Conservation (phyloP, 2,329 filamentous ascomycete species). For the Fusarium liriodendri region DNA sequence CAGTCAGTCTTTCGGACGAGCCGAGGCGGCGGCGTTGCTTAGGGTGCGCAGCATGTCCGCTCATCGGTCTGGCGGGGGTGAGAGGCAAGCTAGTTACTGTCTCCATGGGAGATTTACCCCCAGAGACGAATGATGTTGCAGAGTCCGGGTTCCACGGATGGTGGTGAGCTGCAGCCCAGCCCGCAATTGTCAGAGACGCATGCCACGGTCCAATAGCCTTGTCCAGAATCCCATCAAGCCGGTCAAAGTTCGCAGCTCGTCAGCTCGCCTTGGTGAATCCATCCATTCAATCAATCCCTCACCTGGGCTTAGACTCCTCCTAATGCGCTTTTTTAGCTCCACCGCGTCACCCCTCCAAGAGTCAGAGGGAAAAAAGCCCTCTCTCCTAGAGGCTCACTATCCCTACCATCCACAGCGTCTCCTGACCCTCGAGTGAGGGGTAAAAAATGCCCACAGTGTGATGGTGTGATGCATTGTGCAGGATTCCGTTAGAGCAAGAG, state of each 20-base stretch:
- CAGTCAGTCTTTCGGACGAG: slow-evolving; percentile 11
- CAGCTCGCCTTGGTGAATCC: slow-evolving; percentile 32
- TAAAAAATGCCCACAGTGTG: slow-evolving; percentile 29
- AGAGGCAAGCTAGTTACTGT: slow-evolving; percentile 14
- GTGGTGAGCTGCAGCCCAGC: slow-evolving; percentile 36
- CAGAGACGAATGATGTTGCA: slow-evolving; percentile 37
- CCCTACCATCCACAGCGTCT: slow-evolving; percentile 33
- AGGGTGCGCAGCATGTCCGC: background rate
- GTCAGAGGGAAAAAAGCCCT: background rate
- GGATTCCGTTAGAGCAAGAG: slow-evolving; percentile 42
- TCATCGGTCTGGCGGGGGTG: background rate
- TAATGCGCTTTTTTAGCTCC: slow-evolving; percentile 38
- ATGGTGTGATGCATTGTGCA: slow-evolving; percentile 44
- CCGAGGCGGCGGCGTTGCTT: slow-evolving; percentile 7
- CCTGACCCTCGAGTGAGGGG: slow-evolving; percentile 43
- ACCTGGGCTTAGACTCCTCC: slow-evolving; percentile 12
- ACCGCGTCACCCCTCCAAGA: slow-evolving; percentile 39
- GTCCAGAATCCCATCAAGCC: slow-evolving; percentile 22
- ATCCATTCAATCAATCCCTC: slow-evolving; percentile 11
- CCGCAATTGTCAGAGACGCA: slow-evolving; percentile 40
- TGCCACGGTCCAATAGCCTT: slow-evolving; percentile 38
- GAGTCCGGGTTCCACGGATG: slow-evolving; percentile 29
- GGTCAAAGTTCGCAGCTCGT: slow-evolving; percentile 33
- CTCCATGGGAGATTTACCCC: slow-evolving; percentile 30
- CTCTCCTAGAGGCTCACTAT: slow-evolving; percentile 19